phyloP scores from a whole-genome alignment of 2,329 filamentous ascomycete species.

The Phoma herbarum region DNA sequence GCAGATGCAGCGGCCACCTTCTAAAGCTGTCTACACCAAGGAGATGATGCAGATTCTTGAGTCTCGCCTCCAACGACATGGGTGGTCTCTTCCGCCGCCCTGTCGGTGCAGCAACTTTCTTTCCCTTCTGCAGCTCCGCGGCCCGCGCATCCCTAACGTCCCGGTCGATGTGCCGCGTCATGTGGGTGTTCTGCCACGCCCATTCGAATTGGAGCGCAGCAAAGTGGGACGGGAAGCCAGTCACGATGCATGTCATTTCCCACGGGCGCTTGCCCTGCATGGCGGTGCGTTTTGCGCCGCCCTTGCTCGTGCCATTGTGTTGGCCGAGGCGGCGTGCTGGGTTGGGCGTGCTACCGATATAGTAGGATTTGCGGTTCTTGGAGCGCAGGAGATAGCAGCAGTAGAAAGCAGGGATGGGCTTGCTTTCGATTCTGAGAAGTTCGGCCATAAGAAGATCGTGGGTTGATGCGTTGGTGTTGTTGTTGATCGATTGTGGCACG shows the following conservation, averaged over 20 bases:
- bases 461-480: conserved; percentile 19
- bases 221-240: conserved; percentile 86
- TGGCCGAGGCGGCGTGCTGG: conserved; percentile 85
- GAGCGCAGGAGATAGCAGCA: conserved; percentile 93
- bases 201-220: conserved; percentile 97
- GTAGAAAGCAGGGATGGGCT: conserved; percentile 82
- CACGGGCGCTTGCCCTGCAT: conserved; percentile 76
- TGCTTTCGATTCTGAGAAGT: conserved; percentile 32
- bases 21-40: conserved; percentile 81
- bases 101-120: conserved; percentile 42
- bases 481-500: conserved; percentile 22
- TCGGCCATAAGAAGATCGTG: conserved; percentile 20
- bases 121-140: conserved; percentile 41
- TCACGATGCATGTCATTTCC: conserved; percentile 80
- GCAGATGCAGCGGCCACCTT: conserved; percentile 81
- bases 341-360: conserved; percentile 92
- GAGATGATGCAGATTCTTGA: conserved; percentile 84
- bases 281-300: conserved; percentile 82
- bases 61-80: conserved; percentile 70
- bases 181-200: conserved; percentile 88
- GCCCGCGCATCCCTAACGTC: conserved; percentile 48
- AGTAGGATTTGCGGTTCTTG: conserved; percentile 75
- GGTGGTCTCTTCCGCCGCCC: conserved; percentile 59
- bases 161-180: conserved; percentile 77
- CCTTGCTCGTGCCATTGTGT: conserved; percentile 85